These are phyloP conservation scores for Diaporthe ilicicola DNA, from an alignment of 2,329 filamentous ascomycete genomes.

Conservation along the genomic window DNA sequence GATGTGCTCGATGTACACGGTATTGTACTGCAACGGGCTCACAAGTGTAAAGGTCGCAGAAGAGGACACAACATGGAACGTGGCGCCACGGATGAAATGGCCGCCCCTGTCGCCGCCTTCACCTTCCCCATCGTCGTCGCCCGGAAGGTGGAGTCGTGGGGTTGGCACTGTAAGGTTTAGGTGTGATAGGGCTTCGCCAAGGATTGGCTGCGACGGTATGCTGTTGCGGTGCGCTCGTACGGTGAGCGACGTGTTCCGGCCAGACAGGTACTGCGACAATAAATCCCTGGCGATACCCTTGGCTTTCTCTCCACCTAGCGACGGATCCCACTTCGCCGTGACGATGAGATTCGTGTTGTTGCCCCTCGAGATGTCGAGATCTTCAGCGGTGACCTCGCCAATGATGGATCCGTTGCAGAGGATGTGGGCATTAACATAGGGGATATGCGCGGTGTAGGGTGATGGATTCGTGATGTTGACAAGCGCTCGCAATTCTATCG, in stretches of 20 bases:
- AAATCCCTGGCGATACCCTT: constrained; percentile 73
- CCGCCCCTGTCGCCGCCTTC: constrained; percentile 52
- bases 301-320: constrained; percentile 69
- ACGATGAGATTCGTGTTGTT: constrained; percentile 76
- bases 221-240: constrained; percentile 75
- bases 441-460: constrained; percentile 82
- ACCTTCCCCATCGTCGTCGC: constrained; percentile 42
- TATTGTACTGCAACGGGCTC: constrained; percentile 79
- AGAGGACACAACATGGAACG: constrained; percentile 86
- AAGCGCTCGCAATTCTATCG: constrained; percentile 73
- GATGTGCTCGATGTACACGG: constrained; percentile 79
- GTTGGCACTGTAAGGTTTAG: constrained; percentile 77
- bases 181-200: constrained; percentile 77
- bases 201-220: constrained; percentile 75
- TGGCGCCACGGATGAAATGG: constrained; percentile 85
- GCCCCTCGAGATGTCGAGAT: constrained; percentile 72
- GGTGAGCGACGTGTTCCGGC: constrained; percentile 83
- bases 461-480: constrained; percentile 93
- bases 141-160: constrained; percentile 71
- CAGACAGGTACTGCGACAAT: constrained; percentile 87
- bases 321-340: constrained; percentile 78
- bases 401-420: constrained; percentile 77
- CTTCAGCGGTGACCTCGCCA: constrained; percentile 74
- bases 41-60: constrained; percentile 85
- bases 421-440: constrained; percentile 80